Conservation (phyloP, 495 filamentous ascomycete species). For the Clavariopsis aquatica region DNA sequence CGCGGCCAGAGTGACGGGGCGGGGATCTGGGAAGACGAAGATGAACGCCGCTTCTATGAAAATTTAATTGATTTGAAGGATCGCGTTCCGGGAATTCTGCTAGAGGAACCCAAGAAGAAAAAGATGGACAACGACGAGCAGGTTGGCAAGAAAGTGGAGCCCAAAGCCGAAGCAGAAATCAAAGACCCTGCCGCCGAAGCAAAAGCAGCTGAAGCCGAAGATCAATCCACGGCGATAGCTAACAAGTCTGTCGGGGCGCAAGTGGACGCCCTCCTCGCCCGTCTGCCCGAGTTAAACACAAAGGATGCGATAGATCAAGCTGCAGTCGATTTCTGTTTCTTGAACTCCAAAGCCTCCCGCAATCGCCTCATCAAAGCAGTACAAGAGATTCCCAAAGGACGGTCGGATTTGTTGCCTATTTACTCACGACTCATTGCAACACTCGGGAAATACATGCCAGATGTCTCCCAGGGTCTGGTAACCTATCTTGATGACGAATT, state of each 20-base stretch:
- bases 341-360: conserved; percentile 96
- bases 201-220: conserved; percentile 63
- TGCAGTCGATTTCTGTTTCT: conserved; percentile 93
- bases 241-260: conserved; percentile 98
- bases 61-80: conserved; percentile 93
- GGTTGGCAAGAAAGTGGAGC: conserved; percentile 48
- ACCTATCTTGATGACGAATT: conserved; percentile 96
- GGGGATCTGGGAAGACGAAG: conserved; percentile 99
- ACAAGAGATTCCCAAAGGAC: conserved; percentile 91
- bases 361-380: conserved; percentile 91
- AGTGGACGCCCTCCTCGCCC: conserved; percentile 85
- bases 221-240: conserved; percentile 87
- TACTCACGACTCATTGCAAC: conserved; percentile 93
- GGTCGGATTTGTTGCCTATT: conserved; percentile 84
- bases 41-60: conserved; percentile 96
- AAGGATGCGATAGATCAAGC: conserved; percentile 91
- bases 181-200: conserved; percentile 52
- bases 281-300: conserved; percentile 83
- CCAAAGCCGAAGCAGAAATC: conserved; percentile 46
- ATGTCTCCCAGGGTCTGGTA: conserved; percentile 87
- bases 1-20: conserved; percentile 85
- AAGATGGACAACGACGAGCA: conserved; percentile 62
- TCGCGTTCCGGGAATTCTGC: conserved; percentile 86
- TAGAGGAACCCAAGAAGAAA: conserved; percentile 96
- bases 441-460: conserved; percentile 88